Conservation (phyloP, 192 early-diverging fungal species). For the Entomortierella parvispora region DNA sequence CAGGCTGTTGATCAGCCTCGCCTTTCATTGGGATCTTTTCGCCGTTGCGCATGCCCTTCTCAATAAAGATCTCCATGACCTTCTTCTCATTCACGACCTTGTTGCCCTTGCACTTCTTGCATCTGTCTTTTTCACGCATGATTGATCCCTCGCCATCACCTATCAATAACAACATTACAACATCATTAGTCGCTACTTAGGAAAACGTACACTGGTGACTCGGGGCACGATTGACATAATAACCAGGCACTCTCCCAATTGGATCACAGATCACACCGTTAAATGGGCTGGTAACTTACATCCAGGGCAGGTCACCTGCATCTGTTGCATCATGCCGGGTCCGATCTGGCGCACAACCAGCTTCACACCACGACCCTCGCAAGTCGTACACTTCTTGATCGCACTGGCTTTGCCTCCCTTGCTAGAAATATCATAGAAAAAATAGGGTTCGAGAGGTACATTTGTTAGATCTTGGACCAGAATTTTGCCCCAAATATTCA, state of each 20-base stretch:
- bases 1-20: constrained; percentile 96
- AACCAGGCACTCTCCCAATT: not conserved
- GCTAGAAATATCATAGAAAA: constrained; percentile 55
- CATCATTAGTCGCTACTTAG: not conserved
- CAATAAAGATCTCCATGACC: constrained; percentile 89
- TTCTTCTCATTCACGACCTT: constrained; percentile 90
- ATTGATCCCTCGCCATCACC: constrained; percentile 82
- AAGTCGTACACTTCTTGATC: constrained; percentile 74
- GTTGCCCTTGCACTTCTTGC: constrained; percentile 93
- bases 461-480: not conserved
- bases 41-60: constrained; percentile 93
- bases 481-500: not conserved
- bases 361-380: constrained; percentile 85
- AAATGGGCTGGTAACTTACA: constrained; percentile 58
- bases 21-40: constrained; percentile 92
- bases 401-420: constrained; percentile 87
- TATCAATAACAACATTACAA: constrained; percentile 1
- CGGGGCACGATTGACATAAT: not conserved
- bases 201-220: not conserved
- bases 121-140: constrained; percentile 87
- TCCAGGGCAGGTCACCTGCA: constrained; percentile 82
- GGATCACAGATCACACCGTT: constrained; percentile 7
- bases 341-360: constrained; percentile 85
- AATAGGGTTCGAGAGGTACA: not conserved
- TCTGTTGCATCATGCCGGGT: constrained; percentile 91